Evolutionary conservation across 2,329 filamentous ascomycete genomes (phyloP).

Genomic region (Eutypella sp.): DNA sequence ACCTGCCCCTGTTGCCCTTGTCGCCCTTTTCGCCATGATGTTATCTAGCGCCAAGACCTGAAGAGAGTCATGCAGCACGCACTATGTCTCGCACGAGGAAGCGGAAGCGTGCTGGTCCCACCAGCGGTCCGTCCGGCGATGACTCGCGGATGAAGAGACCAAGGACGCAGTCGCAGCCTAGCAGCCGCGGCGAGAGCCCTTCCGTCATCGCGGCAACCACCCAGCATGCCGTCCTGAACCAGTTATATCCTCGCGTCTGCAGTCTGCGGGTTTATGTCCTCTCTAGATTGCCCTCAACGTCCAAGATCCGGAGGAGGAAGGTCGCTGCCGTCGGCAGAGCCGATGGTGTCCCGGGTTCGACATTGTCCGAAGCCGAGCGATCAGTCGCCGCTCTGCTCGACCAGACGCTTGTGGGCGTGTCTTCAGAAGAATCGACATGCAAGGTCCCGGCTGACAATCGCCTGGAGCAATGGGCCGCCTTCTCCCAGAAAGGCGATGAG

Average conservation of each 20-base stretch:
- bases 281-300: conserved; percentile 59
- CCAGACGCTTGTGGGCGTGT: conserved; percentile 59
- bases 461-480: conserved; percentile 52
- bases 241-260: conserved; percentile 61
- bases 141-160: conserved; percentile 14
- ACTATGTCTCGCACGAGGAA: conserved; percentile 23
- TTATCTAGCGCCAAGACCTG: too few species aligned
- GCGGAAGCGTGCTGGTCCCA: conserved; percentile 15
- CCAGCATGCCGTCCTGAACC: conserved; percentile 59
- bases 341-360: conserved; percentile 7
- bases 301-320: conserved; percentile 56
- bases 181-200: too few species aligned
- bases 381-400: conserved; percentile 60
- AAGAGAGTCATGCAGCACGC: too few species aligned
- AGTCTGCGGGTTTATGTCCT: conserved; percentile 69
- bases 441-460: conserved; percentile 33
- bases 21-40: too few species aligned
- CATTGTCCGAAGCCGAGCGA: conserved; percentile 29
- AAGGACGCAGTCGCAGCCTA: conserved; percentile 4
- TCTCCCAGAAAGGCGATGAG: conserved; percentile 59
- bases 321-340: conserved; percentile 40
- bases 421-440: conserved; percentile 26
- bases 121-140: conserved; percentile 5
- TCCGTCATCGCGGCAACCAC: too few species aligned
- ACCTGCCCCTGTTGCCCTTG: too few species aligned